phyloP scores from a whole-genome alignment of 1,284 basidiomycete species.

The Fomitopsis betulina region DNA sequence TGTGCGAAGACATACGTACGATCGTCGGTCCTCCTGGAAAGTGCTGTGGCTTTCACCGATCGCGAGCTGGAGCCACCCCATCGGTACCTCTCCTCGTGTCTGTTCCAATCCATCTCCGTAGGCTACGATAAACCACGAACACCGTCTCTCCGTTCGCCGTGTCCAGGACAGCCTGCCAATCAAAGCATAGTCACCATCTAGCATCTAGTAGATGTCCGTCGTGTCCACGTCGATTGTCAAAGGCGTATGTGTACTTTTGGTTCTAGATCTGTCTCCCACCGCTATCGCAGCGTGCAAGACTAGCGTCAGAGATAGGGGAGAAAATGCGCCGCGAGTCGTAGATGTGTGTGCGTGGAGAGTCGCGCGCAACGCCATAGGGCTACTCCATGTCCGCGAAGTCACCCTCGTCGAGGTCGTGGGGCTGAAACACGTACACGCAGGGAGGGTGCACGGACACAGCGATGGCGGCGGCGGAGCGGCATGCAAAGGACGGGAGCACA shows the following conservation, averaged over 20 bases:
- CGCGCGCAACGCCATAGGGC: background rate
- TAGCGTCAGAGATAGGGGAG: conserved; percentile 1
- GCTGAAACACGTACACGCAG: conserved; percentile 38
- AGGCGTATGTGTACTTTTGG: conserved; percentile 3
- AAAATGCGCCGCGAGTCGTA: background rate
- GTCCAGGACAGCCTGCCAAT: background rate
- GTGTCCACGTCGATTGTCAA: background rate
- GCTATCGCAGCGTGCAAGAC: background rate
- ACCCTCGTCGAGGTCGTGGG: conserved; percentile 85
- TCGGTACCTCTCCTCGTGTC: background rate
- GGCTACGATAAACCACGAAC: background rate
- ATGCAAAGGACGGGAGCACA: background rate
- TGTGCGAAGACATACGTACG: conserved; percentile 1
- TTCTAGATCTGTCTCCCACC: background rate
- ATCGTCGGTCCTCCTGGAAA: background rate
- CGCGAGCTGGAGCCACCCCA: background rate
- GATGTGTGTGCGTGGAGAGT: background rate
- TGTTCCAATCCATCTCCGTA: background rate
- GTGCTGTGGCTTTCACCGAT: background rate
- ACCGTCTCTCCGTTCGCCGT: background rate
- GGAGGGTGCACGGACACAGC: background rate
- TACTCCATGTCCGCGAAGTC: conserved; percentile 75
- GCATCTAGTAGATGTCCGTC: background rate
- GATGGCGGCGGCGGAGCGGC: background rate
- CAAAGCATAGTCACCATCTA: background rate